Evolutionary conservation across 495 filamentous ascomycete species (phyloP).

Genomic region (Elaphomyces granulatus): DNA sequence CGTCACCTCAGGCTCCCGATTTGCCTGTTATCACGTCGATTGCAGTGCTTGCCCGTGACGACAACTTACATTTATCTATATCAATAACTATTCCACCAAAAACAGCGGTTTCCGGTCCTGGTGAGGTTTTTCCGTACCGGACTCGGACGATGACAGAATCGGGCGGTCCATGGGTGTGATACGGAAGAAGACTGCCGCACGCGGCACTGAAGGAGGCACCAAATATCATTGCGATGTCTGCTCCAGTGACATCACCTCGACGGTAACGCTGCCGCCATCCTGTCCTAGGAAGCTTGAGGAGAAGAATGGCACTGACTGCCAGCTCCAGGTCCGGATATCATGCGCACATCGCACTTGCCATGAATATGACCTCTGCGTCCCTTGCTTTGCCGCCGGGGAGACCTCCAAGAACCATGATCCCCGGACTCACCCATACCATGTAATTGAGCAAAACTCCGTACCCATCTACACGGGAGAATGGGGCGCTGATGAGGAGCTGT

Average conservation of each 20-base stretch:
- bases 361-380: slow-evolving; percentile 95
- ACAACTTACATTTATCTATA: too few relatives aligned
- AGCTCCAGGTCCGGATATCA: slow-evolving; percentile 70
- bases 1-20: too few relatives aligned
- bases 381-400: slow-evolving; percentile 74
- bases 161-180: slow-evolving; percentile 72
- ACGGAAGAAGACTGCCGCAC: slow-evolving; percentile 82
- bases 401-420: slow-evolving; percentile 72
- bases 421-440: slow-evolving; percentile 68
- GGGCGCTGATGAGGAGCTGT: slow-evolving; percentile 92
- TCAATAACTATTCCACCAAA: too few relatives aligned
- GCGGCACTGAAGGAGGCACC: slow-evolving; percentile 80
- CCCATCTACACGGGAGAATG: slow-evolving; percentile 91
- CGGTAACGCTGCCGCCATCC: slow-evolving; percentile 51
- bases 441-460: slow-evolving; percentile 96
- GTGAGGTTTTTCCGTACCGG: slow-evolving; percentile 25
- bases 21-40: too few relatives aligned
- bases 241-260: slow-evolving; percentile 87
- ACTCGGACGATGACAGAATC: slow-evolving; percentile 27
- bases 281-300: slow-evolving; percentile 5
- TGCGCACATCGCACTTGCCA: slow-evolving; percentile 71
- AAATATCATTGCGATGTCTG: slow-evolving; percentile 96
- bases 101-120: too few relatives aligned
- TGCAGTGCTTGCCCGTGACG: too few relatives aligned
- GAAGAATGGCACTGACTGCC: not conserved